A percentile compares a stretch with the other conserved stretches of the same genome.
phyloP scores from a whole-genome alignment of 179 eudicot genomes.

The Beta lomatogona region DNA sequence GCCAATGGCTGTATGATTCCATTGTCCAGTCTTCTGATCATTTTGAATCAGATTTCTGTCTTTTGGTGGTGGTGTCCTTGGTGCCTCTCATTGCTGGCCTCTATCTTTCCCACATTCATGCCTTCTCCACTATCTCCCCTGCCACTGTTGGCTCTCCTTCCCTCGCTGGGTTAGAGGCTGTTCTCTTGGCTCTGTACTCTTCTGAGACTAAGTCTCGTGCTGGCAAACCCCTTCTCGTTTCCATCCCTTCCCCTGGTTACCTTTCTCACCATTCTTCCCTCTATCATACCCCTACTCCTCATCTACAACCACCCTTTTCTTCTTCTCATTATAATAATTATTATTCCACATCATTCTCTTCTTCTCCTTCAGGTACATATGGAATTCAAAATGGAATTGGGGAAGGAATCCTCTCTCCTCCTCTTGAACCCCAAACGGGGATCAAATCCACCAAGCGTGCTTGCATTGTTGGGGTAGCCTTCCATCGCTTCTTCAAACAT shows the following conservation, averaged over 20 bases:
- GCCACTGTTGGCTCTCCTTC: conserved; percentile 31
- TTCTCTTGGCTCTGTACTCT: conserved; percentile 63
- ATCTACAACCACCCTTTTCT: conserved; percentile 12
- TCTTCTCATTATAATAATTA: neutral
- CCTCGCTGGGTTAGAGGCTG: conserved; percentile 89
- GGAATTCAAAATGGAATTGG: conserved; percentile 6
- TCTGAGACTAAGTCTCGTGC: conserved; percentile 63
- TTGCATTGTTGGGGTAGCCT: conserved; percentile 69
- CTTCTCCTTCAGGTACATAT: conserved; percentile 8
- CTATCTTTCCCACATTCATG: conserved; percentile 58
- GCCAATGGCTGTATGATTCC: conserved; percentile 86
- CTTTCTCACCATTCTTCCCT: conserved; percentile 59
- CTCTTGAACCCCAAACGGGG: conserved; percentile 77
- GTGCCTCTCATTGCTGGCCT: conserved; percentile 61
- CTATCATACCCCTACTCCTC: conserved; percentile 52
- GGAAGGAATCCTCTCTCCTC: conserved; percentile 60
- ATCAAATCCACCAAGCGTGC: conserved; percentile 87
- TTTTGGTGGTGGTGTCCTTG: conserved; percentile 73
- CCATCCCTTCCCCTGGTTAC: conserved; percentile 62
- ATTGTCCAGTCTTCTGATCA: conserved; percentile 47
- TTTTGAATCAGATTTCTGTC: conserved; percentile 61
- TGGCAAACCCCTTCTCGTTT: conserved; percentile 63
- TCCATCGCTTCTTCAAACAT: conserved; percentile 68
- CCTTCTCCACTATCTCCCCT: conserved; percentile 30
- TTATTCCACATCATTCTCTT: conserved; percentile 17